Base-by-base conservation (phyloP, 2,329 filamentous ascomycete genomes). In the Sarocladium kiliense region DNA sequence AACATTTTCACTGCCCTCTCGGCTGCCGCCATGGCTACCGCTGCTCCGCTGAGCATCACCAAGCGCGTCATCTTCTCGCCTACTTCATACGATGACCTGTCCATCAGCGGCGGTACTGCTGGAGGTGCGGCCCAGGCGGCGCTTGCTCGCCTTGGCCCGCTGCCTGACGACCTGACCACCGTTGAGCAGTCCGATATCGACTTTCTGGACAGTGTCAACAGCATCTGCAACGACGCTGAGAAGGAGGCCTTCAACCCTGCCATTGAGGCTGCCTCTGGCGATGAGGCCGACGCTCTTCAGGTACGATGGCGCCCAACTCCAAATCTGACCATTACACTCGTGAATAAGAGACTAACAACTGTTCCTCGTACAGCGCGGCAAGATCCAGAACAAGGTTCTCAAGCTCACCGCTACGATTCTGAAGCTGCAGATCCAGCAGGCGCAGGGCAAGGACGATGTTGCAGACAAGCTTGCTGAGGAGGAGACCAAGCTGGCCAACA, bases 331-430 rank as follows among this genome's bases (percentile, higher is more conserved):
- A n/a, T n/a, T n/a, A n/a, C n/a, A n/a, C n/a, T n/a, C n/a, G n/a
- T n/a, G n/a, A n/a, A n/a, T n/a, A n/a, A n/a, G n/a, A n/a, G n/a
- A n/a, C n/a, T n/a, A n/a, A n/a, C n/a, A n/a, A n/a, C n/a, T n/a
- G n/a, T n/a, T n/a, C n/a, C n/a, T n/a, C n/a, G 10, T 25, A 47
- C 55, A 77, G 74, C 71, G 74, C 54, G 78, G 78, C 63, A 82
- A 82, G 70, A 82, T 76, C 58, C 80, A 80, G 75, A 82, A 82
- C 74, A 83, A 83, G 70, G 77, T 83, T 16, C 67, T 83, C 54
- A 83, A 84, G 70, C 70, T 83, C 58, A 76, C 74, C 37, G 76
- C 78, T 26, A 77, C 77, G 53, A 68, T 80, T 30, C 65, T 82
- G 27, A 70, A 74, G 60, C 74, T 83, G 9, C 68, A 75, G 64